Percentiles rank a stretch among this genome's conserved stretches.
Conservation (phyloP, 23 red algal genomes). For the Agarophyton chilense region DNA sequence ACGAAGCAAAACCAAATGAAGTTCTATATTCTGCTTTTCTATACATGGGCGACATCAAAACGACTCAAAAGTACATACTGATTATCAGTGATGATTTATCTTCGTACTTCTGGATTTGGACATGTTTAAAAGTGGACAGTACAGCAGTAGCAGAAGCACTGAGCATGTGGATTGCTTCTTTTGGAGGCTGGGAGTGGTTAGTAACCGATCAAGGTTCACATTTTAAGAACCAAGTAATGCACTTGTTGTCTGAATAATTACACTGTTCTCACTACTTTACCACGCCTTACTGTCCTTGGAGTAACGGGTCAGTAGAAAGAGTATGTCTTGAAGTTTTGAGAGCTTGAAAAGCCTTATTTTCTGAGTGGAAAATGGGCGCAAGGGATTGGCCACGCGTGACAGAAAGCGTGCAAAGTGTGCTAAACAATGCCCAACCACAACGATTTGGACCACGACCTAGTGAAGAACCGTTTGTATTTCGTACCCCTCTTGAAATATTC, state of each 20-base stretch:
- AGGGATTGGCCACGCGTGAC: background rate
- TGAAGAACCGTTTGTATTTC: background rate
- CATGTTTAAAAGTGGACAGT: background rate
- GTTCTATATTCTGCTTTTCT: background rate
- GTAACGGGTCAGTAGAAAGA: background rate
- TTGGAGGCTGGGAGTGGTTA: background rate
- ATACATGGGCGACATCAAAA: background rate
- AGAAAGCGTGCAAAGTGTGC: background rate
- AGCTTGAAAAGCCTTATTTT: no score
- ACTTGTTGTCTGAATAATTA: background rate
- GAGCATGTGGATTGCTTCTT: background rate
- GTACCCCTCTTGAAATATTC: background rate
- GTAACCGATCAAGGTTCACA: slow-evolving; percentile 14
- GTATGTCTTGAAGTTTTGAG: background rate
- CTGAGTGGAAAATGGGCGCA: background rate
- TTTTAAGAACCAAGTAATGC: background rate
- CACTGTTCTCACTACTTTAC: background rate
- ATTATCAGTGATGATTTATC: slow-evolving; percentile 27
- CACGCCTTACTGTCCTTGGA: slow-evolving; percentile 10
- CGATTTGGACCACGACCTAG: no score
- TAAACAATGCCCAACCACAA: no score
- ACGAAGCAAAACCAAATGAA: background rate
- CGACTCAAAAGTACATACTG: background rate
- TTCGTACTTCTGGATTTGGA: background rate
- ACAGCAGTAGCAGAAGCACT: background rate